Conservation (phyloP, 352 stramenopile genomes). For the Phytopythium sindhum region DNA sequence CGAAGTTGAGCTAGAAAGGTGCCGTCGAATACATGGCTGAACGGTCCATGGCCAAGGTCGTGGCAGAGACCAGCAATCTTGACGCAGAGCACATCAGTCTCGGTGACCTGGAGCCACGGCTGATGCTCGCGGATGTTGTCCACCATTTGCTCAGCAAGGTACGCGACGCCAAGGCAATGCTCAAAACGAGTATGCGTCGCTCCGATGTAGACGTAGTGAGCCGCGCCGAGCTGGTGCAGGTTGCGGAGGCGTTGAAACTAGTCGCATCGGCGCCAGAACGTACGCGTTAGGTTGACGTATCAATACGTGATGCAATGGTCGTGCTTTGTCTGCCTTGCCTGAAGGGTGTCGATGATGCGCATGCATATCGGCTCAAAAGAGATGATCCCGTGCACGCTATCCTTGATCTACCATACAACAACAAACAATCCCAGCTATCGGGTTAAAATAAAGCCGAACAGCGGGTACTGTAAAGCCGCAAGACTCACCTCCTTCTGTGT, state of each 20-base stretch:
- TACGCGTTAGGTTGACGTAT: neutral
- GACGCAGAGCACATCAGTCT: slow-evolving; percentile 61
- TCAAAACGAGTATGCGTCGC: slow-evolving; percentile 79
- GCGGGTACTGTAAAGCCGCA: no score
- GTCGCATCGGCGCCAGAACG: neutral
- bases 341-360: slow-evolving; percentile 76
- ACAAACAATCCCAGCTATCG: neutral
- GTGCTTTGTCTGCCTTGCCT: slow-evolving; percentile 23
- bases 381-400: slow-evolving; percentile 76
- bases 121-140: slow-evolving; percentile 76
- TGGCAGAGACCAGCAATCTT: slow-evolving; percentile 83
- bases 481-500: slow-evolving; percentile 46
- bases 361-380: slow-evolving; percentile 79
- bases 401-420: slow-evolving; percentile 55
- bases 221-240: slow-evolving; percentile 92
- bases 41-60: slow-evolving; percentile 74
- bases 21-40: slow-evolving; percentile 81
- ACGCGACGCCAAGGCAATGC: slow-evolving; percentile 92
- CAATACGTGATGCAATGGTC: neutral
- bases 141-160: slow-evolving; percentile 90
- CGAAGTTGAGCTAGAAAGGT: slow-evolving; percentile 64
- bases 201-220: slow-evolving; percentile 87
- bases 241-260: slow-evolving; percentile 94
- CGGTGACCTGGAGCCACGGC: slow-evolving; percentile 85
- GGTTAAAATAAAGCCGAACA: no score